Evolutionary conservation across 2,329 filamentous ascomycete genomes (phyloP).

Genomic region (Colletotrichum simmondsii): DNA sequence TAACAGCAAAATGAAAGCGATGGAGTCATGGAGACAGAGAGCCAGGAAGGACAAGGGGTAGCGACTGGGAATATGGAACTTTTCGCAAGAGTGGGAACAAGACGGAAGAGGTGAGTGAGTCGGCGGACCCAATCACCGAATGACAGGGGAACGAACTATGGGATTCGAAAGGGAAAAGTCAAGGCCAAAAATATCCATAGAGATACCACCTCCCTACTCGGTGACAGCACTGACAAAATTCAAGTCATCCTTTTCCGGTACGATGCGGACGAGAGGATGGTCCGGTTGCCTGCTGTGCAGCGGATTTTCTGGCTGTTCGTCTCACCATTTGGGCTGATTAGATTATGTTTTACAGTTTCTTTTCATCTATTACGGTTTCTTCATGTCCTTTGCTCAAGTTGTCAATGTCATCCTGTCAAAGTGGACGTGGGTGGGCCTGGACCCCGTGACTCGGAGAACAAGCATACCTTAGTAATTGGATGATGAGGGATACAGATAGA

Average conservation of each 20-base stretch:
- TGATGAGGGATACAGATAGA: no score
- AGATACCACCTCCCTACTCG: slow-evolving; percentile 22
- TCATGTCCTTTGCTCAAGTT: background rate
- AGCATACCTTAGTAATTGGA: background rate
- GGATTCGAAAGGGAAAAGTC: background rate
- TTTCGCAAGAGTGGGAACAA: slow-evolving; percentile 8
- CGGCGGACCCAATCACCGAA: background rate
- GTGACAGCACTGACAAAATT: background rate
- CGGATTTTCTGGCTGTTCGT: background rate
- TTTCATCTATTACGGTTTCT: slow-evolving; percentile 30
- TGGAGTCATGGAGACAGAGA: slow-evolving; percentile 32
- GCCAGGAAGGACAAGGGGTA: slow-evolving; percentile 9
- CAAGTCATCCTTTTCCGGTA: background rate
- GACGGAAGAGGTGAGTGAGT: background rate
- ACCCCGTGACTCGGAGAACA: slow-evolving; percentile 5
- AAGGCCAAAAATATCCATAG: slow-evolving; percentile 9
- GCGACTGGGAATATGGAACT: background rate
- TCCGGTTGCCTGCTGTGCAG: background rate
- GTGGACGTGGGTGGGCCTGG: slow-evolving; percentile 5
- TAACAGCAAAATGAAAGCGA: slow-evolving; percentile 3
- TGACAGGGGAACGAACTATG: background rate
- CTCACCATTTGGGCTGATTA: background rate
- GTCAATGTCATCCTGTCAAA: slow-evolving; percentile 2
- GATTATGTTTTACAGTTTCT: slow-evolving; percentile 26
- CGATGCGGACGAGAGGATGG: background rate